Base-by-base conservation (phyloP, 305 asterid species). In the Fraxinus paxiana region DNA sequence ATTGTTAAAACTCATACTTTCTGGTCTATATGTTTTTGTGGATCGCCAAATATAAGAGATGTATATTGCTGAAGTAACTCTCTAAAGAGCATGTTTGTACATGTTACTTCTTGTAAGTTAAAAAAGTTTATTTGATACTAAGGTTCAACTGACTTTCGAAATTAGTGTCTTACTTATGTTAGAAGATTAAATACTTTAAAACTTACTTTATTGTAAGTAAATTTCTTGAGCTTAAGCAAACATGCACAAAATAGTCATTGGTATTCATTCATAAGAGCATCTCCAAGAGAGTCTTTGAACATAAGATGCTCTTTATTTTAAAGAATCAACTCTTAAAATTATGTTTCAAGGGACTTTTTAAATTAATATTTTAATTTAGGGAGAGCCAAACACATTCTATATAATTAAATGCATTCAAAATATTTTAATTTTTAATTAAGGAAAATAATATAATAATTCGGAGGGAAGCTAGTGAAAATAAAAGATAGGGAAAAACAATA, bases 1-100 rank as follows among this genome's bases (percentile, higher is more conserved):
- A 28, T 67, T 65, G 31, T 61, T 3, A 28, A 22, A 67, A 33
- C 35, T 67, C 73, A 67, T 28, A 67, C 3, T 28, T 26, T 67
- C 73, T 82, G 9, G 69, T 34, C 13, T 37, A 76, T 51, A 81
- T 73, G 33, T 38, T 34, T 63, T 48, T 22, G 22, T 35, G 84
- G 80, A 75, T 38, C 22, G 43, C 63, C 26, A 30, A 24, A 13
- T 73, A 35, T 61, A 26, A 73, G n/a, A 34, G 74, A 73, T 13
- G 61, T 63, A 15, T 76, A 28, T 81, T 77, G 24, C 48, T 13
- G 20, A 67, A 67, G 20, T 61, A 61, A 7, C 30, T 78, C 30
- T 78, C 46, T 48, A 26, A 63, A 43, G 69, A 20, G 69, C 73
- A 65, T 54, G n/a, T 80, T 22, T 37, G 31, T 10, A 71, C 61